Evolutionary conservation across 2,329 filamentous ascomycete species (phyloP), one percentile per base, ranked within the genome.

Genomic region (Nectriaceae sp.): DNA sequence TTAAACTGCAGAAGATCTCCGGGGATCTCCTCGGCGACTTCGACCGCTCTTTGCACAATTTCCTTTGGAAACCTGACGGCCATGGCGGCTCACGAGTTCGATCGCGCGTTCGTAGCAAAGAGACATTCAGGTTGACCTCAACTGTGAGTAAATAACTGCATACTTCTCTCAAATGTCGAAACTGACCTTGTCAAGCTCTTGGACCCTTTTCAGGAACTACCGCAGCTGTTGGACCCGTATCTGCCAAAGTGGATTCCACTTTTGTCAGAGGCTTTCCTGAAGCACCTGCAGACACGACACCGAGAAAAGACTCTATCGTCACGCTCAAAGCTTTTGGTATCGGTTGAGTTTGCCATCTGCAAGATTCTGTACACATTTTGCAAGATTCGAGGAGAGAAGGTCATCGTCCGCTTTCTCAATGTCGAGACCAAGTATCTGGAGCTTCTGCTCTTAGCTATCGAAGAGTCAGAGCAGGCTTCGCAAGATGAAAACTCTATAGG

Each of bases 131-230:
- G 44, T 62, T 81, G 33, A 75, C 75, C 16, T 73, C 70, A 16
- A 63, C 71, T 54, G 80, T 83, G 59, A 62, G 60, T 52, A 20
- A 40, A 49, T n/a, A n/a, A n/a, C n/a, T n/a, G n/a, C n/a, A n/a
- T n/a, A n/a, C n/a, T n/a, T n/a, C n/a, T n/a, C n/a, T n/a, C n/a
- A n/a, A n/a, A n/a, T n/a, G n/a, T n/a, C n/a, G n/a, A 13, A 13
- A 13, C 13, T 29, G 13, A 29, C 24, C 24, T 6, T 13, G 13
- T 42, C 3, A 22, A 79, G 75, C 67, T 80, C 4, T 82, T 99
- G 42, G 91, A 97, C 59, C 85, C 88, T 2, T 99, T 97, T 60
- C 93, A 97, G 76, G 92, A 97, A 75, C 87, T 95, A 56, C 94
- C 94, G 16, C 94, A 99, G 67, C 79, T 97, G 33, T 80, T 99